These are phyloP conservation scores for Lactarius deliciosus DNA, from an alignment of 768 basidiomycete species.

Conservation along the genomic window DNA sequence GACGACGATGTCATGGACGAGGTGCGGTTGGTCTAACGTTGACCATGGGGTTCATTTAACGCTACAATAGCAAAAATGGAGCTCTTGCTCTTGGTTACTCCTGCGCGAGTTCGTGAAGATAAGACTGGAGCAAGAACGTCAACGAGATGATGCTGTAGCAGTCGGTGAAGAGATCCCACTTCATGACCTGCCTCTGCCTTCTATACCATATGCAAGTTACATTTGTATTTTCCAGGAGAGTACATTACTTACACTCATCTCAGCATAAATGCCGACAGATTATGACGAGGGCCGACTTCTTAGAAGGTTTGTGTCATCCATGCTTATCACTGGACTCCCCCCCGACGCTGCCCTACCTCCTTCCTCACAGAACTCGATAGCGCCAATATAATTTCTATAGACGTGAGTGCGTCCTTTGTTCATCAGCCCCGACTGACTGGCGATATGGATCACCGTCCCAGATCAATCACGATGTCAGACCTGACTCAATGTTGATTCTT, in stretches of 20 bases:
- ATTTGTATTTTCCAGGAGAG: conserved; percentile 18
- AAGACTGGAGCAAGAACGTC: conserved; percentile 49
- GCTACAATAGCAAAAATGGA: conserved; percentile 67
- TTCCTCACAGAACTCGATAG: conserved; percentile 56
- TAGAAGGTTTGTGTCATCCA: conserved; percentile 55
- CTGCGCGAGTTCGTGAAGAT: conserved; percentile 70
- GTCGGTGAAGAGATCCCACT: conserved; percentile 38
- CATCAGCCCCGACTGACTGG: neutral
- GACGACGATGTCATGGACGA: conserved; percentile 92
- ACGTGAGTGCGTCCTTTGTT: conserved; percentile 54
- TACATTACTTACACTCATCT: conserved; percentile 16
- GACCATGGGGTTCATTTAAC: neutral
- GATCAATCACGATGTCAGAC: conserved; percentile 73
- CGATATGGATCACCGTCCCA: conserved; percentile 33
- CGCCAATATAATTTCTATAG: conserved; percentile 73
- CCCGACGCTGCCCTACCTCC: neutral
- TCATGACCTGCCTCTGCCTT: conserved; percentile 56
- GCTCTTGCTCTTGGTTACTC: conserved; percentile 78
- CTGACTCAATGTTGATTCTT: conserved; percentile 76
- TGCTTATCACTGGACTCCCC: neutral
- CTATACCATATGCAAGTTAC: conserved; percentile 55
- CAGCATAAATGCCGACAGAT: conserved; percentile 72
- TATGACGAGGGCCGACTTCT: conserved; percentile 82
- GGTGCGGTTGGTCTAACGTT: conserved; percentile 40
- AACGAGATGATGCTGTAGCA: conserved; percentile 42